Evolutionary conservation across 2,329 filamentous ascomycete genomes (phyloP).

Genomic region (Trichoderma sp.): DNA sequence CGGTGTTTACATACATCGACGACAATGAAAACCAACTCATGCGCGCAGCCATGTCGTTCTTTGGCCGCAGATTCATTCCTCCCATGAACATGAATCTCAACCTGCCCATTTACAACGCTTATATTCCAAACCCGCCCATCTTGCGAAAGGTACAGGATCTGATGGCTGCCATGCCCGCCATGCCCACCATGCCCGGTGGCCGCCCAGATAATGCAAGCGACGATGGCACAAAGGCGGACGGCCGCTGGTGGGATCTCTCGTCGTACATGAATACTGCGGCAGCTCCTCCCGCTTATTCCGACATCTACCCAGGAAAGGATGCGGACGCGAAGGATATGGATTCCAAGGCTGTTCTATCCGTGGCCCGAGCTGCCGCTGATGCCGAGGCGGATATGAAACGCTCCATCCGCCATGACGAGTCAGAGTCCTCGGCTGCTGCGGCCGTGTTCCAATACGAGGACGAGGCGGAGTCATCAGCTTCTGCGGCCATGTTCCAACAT

Average conservation of each 20-base stretch:
- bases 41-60: conserved; percentile 62
- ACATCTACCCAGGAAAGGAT: conserved; percentile 64
- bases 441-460: conserved; percentile 27
- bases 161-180: conserved; percentile 59
- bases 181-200: conserved; percentile 54
- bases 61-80: conserved; percentile 47
- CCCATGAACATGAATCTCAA: neutral
- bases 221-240: conserved; percentile 42
- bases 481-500: neutral
- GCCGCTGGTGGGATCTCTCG: conserved; percentile 67
- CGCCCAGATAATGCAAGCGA: conserved; percentile 48
- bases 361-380: conserved; percentile 56
- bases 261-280: conserved; percentile 51
- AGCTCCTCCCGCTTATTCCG: conserved; percentile 73
- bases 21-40: conserved; percentile 68
- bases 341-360: conserved; percentile 42
- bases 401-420: conserved; percentile 49
- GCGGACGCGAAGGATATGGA: conserved; percentile 49
- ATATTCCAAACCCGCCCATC: conserved; percentile 57
- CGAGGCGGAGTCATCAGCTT: conserved; percentile 28
- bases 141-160: conserved; percentile 70
- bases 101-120: conserved; percentile 70
- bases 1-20: conserved; percentile 70
- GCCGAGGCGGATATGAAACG: conserved; percentile 59
- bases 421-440: conserved; percentile 6